Evolutionary conservation across 345 rosid genomes (phyloP), one percentile per base, ranked within the genome.

Genomic region (Populus davidiana): DNA sequence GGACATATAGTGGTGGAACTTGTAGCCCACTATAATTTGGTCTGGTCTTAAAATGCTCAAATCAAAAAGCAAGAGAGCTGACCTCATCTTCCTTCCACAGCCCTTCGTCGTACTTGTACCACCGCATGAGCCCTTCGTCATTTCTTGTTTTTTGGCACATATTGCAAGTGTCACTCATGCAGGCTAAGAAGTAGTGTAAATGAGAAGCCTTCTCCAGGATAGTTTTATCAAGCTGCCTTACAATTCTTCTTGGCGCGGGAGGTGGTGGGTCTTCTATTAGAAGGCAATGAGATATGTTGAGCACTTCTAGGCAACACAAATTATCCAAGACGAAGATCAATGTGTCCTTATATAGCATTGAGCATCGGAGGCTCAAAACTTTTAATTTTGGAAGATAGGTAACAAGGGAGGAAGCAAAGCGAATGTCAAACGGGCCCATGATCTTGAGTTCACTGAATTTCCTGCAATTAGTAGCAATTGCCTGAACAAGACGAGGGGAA

Each of bases 61-160:
- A 39, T 85, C 81, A 86, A 77, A 89, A 83, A 39, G 89, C 81
- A 73, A 94, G 90, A 77, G 93, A 89, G 61, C 79, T 72, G 18
- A 81, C 88, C 85, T 91, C 97, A 69, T 94, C 97, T 5, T 75
- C 84, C 78, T 93, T 93, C 98, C 98, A 93, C 41, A 86, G 82
- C 65, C 90, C 94, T 85, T 91, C 91, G 71, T 93, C 95, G 20
- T 93, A 94, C 86, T 77, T 90, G 71, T 94, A 88, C 98, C 98
- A 93, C 77, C 94, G 88, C 90, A 94, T 83, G 20, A 90, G 80
- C 80, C 98, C 98, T 81, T 90, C 95, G 38, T 94, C 97, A 18
- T 8, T 81, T 77, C 62, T 86, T 3, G 93, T 89, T 76, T 91
- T 81, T 71, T 90, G 88, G 80, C 97, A 94, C 98, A 94, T 89